These are phyloP conservation scores for Knufia fluminis DNA, from an alignment of 2,329 filamentous ascomycete genomes.

Conservation along the genomic window DNA sequence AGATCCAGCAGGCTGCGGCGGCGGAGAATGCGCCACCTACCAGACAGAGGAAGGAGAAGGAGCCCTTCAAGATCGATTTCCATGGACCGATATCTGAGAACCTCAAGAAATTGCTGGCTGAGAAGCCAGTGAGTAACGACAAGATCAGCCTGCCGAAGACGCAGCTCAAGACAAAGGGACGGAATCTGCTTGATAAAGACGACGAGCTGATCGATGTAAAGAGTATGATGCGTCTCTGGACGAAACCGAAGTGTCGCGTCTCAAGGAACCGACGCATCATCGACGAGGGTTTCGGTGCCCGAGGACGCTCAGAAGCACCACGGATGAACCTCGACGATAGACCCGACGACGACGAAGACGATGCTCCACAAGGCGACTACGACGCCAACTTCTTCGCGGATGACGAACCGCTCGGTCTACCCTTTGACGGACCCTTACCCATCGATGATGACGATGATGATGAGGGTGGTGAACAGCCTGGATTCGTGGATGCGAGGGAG, in stretches of 20 bases:
- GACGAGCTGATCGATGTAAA: conserved; percentile 98
- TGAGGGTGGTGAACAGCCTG: conserved; percentile 24
- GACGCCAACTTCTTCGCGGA: conserved; percentile 92
- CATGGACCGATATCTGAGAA: conserved; percentile 60
- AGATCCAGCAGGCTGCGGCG: conserved; percentile 68
- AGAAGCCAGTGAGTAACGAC: conserved; percentile 67
- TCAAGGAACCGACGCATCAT: conserved; percentile 63
- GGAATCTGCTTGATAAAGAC: conserved; percentile 77
- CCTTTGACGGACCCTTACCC: conserved; percentile 37
- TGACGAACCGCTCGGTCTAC: conserved; percentile 46
- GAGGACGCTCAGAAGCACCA: conserved; percentile 45
- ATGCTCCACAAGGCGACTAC: conserved; percentile 64
- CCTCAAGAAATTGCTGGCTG: conserved; percentile 69
- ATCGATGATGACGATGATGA: conserved; percentile 38
- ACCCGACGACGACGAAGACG: conserved; percentile 41
- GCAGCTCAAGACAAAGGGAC: conserved; percentile 88
- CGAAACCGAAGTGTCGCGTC: conserved; percentile 86
- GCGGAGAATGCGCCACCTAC: conserved; percentile 41
- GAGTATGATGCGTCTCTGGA: conserved; percentile 77
- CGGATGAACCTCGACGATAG: not conserved
- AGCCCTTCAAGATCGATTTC: conserved; percentile 93
- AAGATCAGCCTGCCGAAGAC: conserved; percentile 81
- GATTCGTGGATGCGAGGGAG: conserved; percentile 41
- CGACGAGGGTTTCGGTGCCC: conserved; percentile 93
- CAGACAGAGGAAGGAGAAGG: conserved; percentile 80